Conservation (phyloP, 202 grass and related monocot genomes). For the Dendrocalamus latiflorus region DNA sequence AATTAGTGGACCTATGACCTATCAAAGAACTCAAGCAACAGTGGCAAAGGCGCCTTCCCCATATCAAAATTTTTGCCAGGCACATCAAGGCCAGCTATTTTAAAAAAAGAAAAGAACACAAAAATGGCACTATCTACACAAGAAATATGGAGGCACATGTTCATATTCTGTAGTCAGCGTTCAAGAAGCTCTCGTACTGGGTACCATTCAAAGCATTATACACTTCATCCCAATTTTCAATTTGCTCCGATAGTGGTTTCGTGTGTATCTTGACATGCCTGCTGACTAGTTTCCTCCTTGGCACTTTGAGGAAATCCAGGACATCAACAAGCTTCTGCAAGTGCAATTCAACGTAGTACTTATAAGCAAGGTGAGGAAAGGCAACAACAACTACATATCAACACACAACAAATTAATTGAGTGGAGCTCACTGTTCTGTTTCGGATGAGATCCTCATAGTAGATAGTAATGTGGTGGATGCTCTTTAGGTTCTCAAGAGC, state of each 20-base stretch:
- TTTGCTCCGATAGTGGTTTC: slow-evolving; percentile 43
- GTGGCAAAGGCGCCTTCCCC: not conserved
- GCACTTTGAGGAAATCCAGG: too few relatives aligned
- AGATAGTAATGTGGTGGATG: slow-evolving; percentile 57
- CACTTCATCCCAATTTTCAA: slow-evolving; percentile 88
- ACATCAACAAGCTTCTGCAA: too few relatives aligned
- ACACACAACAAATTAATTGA: too few relatives aligned
- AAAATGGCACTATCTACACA: not conserved
- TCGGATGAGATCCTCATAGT: slow-evolving; percentile 77
- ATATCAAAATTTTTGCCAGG: too few relatives aligned
- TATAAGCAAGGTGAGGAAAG: too few relatives aligned
- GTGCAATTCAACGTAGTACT: too few relatives aligned
- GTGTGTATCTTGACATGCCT: slow-evolving; percentile 84
- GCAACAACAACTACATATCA: too few relatives aligned
- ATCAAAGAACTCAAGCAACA: slow-evolving; percentile 27
- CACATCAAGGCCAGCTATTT: too few relatives aligned
- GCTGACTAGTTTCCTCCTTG: slow-evolving; percentile 51
- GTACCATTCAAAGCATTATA: too few relatives aligned
- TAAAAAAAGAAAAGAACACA: slow-evolving; percentile 14
- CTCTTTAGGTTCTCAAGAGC: too few relatives aligned
- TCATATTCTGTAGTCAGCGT: slow-evolving; percentile 62
- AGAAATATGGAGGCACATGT: not conserved
- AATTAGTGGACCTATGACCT: slow-evolving; percentile 30
- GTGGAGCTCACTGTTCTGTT: too few relatives aligned
- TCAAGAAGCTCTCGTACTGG: slow-evolving; percentile 62